Conservation (phyloP, 306 rosid genomes). For the Gastrolobium bilobum region DNA sequence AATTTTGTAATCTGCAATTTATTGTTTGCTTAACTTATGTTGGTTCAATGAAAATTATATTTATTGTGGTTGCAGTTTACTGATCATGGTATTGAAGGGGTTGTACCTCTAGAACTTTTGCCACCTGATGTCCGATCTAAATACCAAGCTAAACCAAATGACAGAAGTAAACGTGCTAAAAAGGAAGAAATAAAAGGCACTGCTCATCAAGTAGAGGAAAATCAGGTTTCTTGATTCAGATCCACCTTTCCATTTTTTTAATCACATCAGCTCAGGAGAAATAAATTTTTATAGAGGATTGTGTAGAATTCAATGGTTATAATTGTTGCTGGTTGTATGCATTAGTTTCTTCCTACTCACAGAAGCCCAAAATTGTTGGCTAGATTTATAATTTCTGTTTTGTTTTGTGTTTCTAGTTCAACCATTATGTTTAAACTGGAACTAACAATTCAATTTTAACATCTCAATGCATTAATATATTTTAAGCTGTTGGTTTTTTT, state of each 20-base stretch:
- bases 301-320: slow-evolving; percentile 33
- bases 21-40: slow-evolving; percentile 9
- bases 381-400: slow-evolving; percentile 16
- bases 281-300: slow-evolving; percentile 19
- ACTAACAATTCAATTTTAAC: slow-evolving; percentile 6
- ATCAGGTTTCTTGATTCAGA: slow-evolving; percentile 69
- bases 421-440: slow-evolving; percentile 3
- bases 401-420: slow-evolving; percentile 8
- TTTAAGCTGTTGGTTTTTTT: background rate
- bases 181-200: slow-evolving; percentile 83
- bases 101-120: slow-evolving; percentile 92
- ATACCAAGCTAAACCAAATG: slow-evolving; percentile 86
- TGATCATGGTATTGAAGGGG: slow-evolving; percentile 91
- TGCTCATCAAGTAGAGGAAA: slow-evolving; percentile 77
- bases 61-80: slow-evolving; percentile 74
- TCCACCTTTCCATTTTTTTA: slow-evolving; percentile 37
- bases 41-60: slow-evolving; percentile 9
- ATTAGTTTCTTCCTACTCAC: background rate
- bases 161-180: slow-evolving; percentile 83
- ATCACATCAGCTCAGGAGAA: slow-evolving; percentile 23
- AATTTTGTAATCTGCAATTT: slow-evolving; percentile 1
- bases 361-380: slow-evolving; percentile 1
- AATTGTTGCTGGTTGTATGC: slow-evolving; percentile 20
- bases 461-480: background rate
- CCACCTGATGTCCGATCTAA: slow-evolving; percentile 83